Evolutionary conservation across 2,329 filamentous ascomycete species (phyloP), one percentile per base, ranked within the genome.

Genomic region (Colletotrichum orchidophilum): DNA sequence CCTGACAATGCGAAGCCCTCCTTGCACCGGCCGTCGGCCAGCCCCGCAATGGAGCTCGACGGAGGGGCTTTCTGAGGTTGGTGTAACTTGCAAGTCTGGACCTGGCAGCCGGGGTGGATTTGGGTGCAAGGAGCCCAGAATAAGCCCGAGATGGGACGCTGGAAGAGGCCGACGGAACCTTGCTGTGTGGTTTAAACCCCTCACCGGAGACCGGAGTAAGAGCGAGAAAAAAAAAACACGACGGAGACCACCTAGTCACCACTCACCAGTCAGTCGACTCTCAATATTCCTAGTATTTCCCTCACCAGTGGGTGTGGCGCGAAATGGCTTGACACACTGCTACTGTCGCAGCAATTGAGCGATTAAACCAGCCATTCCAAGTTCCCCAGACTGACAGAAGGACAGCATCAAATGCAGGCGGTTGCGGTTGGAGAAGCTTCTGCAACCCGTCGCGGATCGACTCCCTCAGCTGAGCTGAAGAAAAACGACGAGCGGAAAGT

Each of bases 71-170:
- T 50, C 18, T 46, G 49, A 55, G 33, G 55, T 54, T 60, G 63
- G 62, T n/a, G n/a, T 49, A 57, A 54, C 21, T 53, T 52, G 46
- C 62, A 66, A 61, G 66, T 70, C 67, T 70, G 63, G 63, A 50
- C 67, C 57, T 61, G 67, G 63, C 26, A 66, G 50, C 9, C 9
- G 29, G 26, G 50, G 67, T 70, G 63, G 67, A 61, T 70, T 66
- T 39, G 24, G 29, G 67, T 70, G 67, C 50, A 61, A 70, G 67
- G 24, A 71, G 64, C 64, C 68, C 68, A 71, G 68, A 71, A 68
- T 71, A 71, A 71, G 68, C 68, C 68, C 68, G 68, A 71, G 64
- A 63, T 58, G 54, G 39, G 39, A 46, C 39, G 39, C 39, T 46
- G 39, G 67, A 35, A 66, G 63, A 65, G 50, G 63, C 54, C 31